Evolutionary conservation across 108 stramenopile genomes (phyloP), one percentile per base, ranked within the genome.

Genomic region (Skeletonema potamos): DNA sequence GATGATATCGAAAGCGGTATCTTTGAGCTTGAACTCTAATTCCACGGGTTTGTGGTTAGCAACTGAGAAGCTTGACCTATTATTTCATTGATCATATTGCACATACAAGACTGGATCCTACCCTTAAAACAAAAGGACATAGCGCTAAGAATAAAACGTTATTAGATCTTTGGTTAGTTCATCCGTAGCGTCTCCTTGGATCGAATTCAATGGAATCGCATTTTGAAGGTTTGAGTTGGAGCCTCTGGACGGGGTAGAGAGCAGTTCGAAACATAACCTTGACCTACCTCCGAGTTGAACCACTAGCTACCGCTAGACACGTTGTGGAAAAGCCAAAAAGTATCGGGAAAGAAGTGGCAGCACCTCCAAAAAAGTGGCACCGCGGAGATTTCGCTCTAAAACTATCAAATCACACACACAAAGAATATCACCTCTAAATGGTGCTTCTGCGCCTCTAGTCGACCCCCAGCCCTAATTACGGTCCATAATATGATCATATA

Each of bases 181-280:
- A n/a, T 15, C 39, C 4, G 15, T 15, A 41, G n/a, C 15, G 22
- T 51, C 22, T 22, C 46, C 22, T n/a, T 39, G 0, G 37, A 1
- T 39, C 37, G 12, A 39, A 15, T 39, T 13, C 37, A 39, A 39
- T 12, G 12, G 37, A 15, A 15, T 39, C 37, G 37, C 39, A n/a
- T 15, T 15, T 41, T 13, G 39, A 41, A 41, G 15, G 13, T 41
- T 13, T 11, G 39, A 41, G 15, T 2, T 15, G 39, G 39, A 9
- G 22, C 48, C n/a, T 51, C 48, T 63, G 18, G 3, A 63, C 18
- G 2, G 46, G 46, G 62, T 54, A 63, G 6, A 63, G 48, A 17
- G 62, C 62, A 54, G 62, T 46, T 63, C 41, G 18, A 54, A 54
- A 54, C 18, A 54, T 9, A 36, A 63, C 5, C 43, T n/a, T n/a